Percentiles rank a stretch among this genome's conserved stretches.
Evolutionary conservation across 306 rosid genomes (phyloP).

Genomic region (Prunus campanulata): DNA sequence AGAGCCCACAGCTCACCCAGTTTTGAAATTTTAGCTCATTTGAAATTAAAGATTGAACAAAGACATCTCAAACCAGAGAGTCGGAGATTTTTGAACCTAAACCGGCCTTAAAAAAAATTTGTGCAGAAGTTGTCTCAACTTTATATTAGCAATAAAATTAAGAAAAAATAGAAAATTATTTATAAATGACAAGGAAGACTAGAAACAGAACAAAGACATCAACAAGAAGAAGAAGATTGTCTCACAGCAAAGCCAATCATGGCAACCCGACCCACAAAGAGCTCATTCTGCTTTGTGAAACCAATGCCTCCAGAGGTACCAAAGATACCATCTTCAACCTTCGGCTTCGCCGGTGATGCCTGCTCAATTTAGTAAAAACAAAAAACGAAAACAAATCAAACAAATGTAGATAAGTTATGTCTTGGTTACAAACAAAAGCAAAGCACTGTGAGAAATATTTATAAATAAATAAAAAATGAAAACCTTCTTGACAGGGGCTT

Average conservation of each 20-base stretch:
- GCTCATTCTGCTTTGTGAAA: conserved; percentile 94
- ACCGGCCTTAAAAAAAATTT: accelerated
- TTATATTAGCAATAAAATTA: neutral
- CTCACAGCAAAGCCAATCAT: conserved; percentile 97
- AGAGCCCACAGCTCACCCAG: too few relatives aligned
- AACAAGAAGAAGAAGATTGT: neutral
- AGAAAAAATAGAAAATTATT: neutral
- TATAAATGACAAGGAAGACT: neutral
- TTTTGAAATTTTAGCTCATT: too few relatives aligned
- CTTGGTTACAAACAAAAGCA: neutral
- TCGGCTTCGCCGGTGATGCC: conserved; percentile 62
- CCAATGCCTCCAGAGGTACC: conserved; percentile 99
- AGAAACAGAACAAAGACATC: neutral
- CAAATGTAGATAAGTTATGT: neutral
- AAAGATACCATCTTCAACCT: conserved; percentile 89
- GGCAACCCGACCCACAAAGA: conserved; percentile 95
- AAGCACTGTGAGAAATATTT: neutral
- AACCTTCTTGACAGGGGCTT: conserved; percentile 83
- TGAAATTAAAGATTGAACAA: too few relatives aligned
- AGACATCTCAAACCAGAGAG: too few relatives aligned
- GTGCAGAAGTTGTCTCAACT: too few relatives aligned
- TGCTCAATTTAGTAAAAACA: conserved; percentile 13
- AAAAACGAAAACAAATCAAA: neutral
- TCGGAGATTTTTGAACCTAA: too few relatives aligned
- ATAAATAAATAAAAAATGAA: neutral